Evolutionary conservation across 805 yeast species (phyloP), one percentile per base, ranked within the genome.

Genomic region (Cyberlindnera maritima): DNA sequence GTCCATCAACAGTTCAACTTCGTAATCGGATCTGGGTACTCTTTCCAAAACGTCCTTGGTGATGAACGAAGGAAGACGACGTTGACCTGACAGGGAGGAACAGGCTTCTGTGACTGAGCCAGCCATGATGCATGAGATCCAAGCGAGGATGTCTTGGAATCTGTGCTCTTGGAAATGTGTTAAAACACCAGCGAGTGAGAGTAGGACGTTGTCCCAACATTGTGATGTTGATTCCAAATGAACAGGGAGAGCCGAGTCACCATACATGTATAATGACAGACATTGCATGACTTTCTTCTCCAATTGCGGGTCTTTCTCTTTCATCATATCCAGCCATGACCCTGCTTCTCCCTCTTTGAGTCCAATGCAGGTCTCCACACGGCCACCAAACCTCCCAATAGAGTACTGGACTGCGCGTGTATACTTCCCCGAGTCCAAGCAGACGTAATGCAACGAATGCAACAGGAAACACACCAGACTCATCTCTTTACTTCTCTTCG

Each of bases 51-150:
- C 55, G 48, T 75, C 77, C 1, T 64, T 58, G 1, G 64, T 39
- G 1, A 75, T 63, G 55, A 68, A 71, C 1, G 68, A 54, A 0
- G 80, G 80, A 14, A 73, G 61, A 2, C 58, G 50, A 1, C 59
- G 44, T 10, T 60, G 48, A 15, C 65, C 62, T 0, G 64, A 41
- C 10, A 75, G 54, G 2, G 66, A 48, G 2, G 48, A 33, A 46
- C 76, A 72, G 3, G 74, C 66, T 2, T 55, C 58, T 7, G 60
- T 50, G 11, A 75, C 60, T 34, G 52, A 57, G 0, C 64, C 52
- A 0, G 77, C 58, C 3, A 53, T 36, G 0, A 73, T 50, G 5
- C 74, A 67, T 7, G 49, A 44, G 3, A 57, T 45, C 56, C 55
- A 53, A 7, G 13, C 23, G 15, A 43, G 28, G 5, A 58, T 15